Evolutionary conservation across 2,329 filamentous ascomycete species (phyloP).

Genomic region (Hypomyces perniciosus): DNA sequence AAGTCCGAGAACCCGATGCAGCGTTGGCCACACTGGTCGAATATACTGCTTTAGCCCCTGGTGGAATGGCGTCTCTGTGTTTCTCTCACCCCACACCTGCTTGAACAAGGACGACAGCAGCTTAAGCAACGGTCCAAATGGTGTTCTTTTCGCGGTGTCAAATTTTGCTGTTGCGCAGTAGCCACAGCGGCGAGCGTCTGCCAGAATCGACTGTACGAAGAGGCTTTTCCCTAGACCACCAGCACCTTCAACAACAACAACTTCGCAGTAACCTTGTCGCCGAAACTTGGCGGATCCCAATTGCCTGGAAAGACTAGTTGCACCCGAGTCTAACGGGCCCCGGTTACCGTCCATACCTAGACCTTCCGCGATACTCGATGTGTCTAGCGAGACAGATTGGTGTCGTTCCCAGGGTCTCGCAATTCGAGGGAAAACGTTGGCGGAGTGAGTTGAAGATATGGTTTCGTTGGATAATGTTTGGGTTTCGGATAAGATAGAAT

Average conservation of each 20-base stretch:
- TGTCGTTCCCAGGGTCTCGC: constrained; percentile 47
- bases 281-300: constrained; percentile 53
- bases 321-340: constrained; percentile 39
- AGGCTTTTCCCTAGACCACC: constrained; percentile 61
- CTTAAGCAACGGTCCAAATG: constrained; percentile 59
- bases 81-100: constrained; percentile 61
- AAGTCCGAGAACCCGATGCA: constrained; percentile 55
- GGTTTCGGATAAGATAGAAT: constrained; percentile 36
- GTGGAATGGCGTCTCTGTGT: constrained; percentile 60
- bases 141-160: constrained; percentile 53
- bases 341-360: constrained; percentile 37
- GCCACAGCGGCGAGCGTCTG: constrained; percentile 54
- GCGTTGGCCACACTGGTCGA: constrained; percentile 57
- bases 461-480: constrained; percentile 40
- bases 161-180: constrained; percentile 64
- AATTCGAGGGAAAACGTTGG: constrained; percentile 28
- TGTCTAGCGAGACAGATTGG: constrained; percentile 45
- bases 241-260: constrained; percentile 55
- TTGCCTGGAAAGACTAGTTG: constrained; percentile 47
- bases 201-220: constrained; percentile 56
- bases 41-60: constrained; percentile 56
- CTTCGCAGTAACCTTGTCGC: constrained; percentile 57
- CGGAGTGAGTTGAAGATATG: constrained; percentile 41
- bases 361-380: constrained; percentile 41
- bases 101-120: constrained; percentile 61